Percentiles rank a stretch among this genome's conserved stretches.
phyloP scores from a whole-genome alignment of 176 grass and related monocot genomes.

The Lolium multiflorum region DNA sequence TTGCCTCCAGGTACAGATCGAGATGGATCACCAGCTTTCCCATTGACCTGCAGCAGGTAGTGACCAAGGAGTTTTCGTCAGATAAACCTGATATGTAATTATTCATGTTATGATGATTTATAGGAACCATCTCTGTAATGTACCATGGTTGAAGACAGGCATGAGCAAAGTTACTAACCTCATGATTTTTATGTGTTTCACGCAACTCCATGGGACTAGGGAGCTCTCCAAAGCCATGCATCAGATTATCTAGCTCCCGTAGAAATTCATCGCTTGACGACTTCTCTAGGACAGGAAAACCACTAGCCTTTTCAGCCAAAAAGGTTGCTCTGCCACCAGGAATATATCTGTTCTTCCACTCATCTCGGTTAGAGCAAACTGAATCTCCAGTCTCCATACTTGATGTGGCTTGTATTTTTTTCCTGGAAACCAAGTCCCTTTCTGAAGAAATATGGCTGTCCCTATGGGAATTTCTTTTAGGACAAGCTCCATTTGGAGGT shows the following conservation, averaged over 20 bases:
- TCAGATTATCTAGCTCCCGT: constrained; percentile 26
- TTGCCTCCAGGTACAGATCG: constrained; percentile 33
- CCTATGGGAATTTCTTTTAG: constrained; percentile 29
- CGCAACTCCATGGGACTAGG: not conserved
- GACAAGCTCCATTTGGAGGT: constrained; percentile 38
- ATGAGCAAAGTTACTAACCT: constrained; percentile 41
- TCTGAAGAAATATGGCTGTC: constrained; percentile 26
- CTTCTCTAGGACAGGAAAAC: not conserved
- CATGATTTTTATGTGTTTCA: constrained; percentile 23
- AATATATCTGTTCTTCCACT: constrained; percentile 24
- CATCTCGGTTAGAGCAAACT: constrained; percentile 10
- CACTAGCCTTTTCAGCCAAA: not conserved
- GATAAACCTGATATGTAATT: not conserved
- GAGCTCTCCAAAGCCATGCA: not conserved
- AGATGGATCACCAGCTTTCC: constrained; percentile 30
- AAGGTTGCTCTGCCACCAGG: not conserved
- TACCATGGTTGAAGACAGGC: not conserved
- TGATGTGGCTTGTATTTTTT: constrained; percentile 37
- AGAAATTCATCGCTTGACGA: constrained; percentile 18
- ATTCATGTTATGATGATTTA: not conserved
- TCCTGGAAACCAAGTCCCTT: not conserved
- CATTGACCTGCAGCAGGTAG: constrained; percentile 51
- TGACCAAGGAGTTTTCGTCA: not conserved
- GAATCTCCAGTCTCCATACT: constrained; percentile 3
- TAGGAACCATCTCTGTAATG: not conserved